These are phyloP conservation scores for Penicillium sp. DNA, from an alignment of 2,329 filamentous ascomycete genomes.

Conservation along the genomic window DNA sequence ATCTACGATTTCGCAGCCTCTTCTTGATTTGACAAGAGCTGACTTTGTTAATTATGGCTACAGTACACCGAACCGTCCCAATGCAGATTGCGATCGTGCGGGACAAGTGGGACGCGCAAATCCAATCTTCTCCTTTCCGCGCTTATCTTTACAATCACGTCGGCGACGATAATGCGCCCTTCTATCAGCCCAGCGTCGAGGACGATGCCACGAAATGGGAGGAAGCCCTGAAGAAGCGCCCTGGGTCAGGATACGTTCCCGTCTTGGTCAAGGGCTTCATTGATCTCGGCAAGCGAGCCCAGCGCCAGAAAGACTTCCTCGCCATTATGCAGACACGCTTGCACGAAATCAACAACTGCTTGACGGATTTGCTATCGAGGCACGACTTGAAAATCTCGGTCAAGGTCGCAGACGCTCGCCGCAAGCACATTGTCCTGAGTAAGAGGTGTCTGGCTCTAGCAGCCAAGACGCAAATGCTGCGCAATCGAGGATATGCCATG, in stretches of 20 bases:
- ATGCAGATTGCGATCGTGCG: conserved; percentile 57
- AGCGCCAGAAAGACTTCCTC: conserved; percentile 53
- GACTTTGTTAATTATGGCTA: conserved; percentile 3
- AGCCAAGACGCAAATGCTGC: conserved; percentile 58
- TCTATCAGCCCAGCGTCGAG: conserved; percentile 52
- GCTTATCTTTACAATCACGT: conserved; percentile 60
- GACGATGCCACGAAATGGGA: conserved; percentile 61
- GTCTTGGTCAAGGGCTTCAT: conserved; percentile 56
- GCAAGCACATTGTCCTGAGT: conserved; percentile 54
- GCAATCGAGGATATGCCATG: conserved; percentile 60
- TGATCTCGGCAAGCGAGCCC: conserved; percentile 53
- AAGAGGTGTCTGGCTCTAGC: conserved; percentile 56
- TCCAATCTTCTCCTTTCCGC: conserved; percentile 50
- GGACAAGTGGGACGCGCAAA: conserved; percentile 55
- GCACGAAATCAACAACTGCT: conserved; percentile 59
- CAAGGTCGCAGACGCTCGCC: conserved; percentile 52
- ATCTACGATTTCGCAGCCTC: too few species aligned
- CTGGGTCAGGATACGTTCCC: conserved; percentile 52
- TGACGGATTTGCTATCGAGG: conserved; percentile 53
- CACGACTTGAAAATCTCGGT: conserved; percentile 57
- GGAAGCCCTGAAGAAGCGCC: conserved; percentile 56
- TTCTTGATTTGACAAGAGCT: background rate
- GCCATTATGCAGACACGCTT: conserved; percentile 52
- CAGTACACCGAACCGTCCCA: conserved; percentile 55
- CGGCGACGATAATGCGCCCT: conserved; percentile 53